Conservation (phyloP, 2,329 filamentous ascomycete genomes). For the Pleurostoma richardsiae region DNA sequence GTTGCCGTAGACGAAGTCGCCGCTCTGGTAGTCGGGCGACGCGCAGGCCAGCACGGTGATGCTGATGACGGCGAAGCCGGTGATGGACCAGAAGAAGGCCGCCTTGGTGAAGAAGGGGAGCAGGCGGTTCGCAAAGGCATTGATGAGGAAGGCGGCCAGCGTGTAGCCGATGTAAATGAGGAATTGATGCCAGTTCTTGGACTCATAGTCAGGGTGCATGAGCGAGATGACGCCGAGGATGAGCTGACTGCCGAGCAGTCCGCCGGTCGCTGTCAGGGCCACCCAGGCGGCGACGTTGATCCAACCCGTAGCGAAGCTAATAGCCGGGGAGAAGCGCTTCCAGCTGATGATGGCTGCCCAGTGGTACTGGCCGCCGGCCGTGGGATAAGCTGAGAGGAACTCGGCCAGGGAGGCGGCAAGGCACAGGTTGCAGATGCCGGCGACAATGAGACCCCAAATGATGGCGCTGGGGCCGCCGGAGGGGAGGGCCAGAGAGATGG, state of each 20-base stretch:
- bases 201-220: slow-evolving; percentile 50
- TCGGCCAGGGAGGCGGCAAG: slow-evolving; percentile 66
- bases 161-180: slow-evolving; percentile 66
- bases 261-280: slow-evolving; percentile 62
- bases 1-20: slow-evolving; percentile 58
- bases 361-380: slow-evolving; percentile 61
- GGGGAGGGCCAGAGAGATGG: slow-evolving; percentile 49
- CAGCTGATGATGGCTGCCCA: slow-evolving; percentile 65
- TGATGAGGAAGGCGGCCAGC: slow-evolving; percentile 55
- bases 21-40: slow-evolving; percentile 59
- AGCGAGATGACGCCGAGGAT: slow-evolving; percentile 61
- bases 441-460: slow-evolving; percentile 64
- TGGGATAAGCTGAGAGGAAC: slow-evolving; percentile 61
- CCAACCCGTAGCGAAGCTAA: slow-evolving; percentile 70
- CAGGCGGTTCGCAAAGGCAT: slow-evolving; percentile 57
- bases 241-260: slow-evolving; percentile 62
- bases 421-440: slow-evolving; percentile 64
- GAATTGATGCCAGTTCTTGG: slow-evolving; percentile 66
- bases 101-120: slow-evolving; percentile 63
- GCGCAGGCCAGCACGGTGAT: slow-evolving; percentile 65
- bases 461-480: slow-evolving; percentile 65
- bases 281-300: slow-evolving; percentile 71
- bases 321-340: slow-evolving; percentile 52
- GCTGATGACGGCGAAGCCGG: slow-evolving; percentile 64
- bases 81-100: slow-evolving; percentile 67